Base-by-base conservation (phyloP, 2,329 filamentous ascomycete species). In the Botryosphaeria dothidea region DNA sequence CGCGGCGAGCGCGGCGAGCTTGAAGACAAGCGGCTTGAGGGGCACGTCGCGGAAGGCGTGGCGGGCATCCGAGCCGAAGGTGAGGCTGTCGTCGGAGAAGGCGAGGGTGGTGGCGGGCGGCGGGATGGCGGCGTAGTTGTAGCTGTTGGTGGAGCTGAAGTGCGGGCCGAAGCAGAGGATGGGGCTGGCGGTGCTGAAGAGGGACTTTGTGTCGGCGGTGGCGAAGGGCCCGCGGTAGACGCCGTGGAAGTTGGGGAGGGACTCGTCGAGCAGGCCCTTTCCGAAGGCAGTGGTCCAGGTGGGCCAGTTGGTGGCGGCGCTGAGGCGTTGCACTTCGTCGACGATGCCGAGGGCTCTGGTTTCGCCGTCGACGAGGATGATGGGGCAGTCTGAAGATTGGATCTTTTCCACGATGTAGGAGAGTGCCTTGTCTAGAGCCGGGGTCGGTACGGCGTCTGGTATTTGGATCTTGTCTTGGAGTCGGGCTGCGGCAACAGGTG, bases 311-410 rank as follows among this genome's bases (percentile, higher is more conserved):
- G 82, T 84, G 2, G 71, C 43, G 36, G 78, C 71, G 8, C 82
- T 77, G 17, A 86, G 70, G 8, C 76, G 68, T 64, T 84, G 75
- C 0, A 83, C 73, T 4, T 80, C 73, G 0, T 79, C 71, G 0
- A 78, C 68, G 34, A 84, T 78, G n/a, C 76, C 76, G 29, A 82
- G 72, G 0, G 77, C 70, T 46, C 79, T 72, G n/a, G 77, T 79
- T 65, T 84, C 80, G 2, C 83, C 84, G 66, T 87, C 85, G 0
- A 85, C 80, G 1, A 86, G 67, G 57, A 87, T 83, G 51, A 83
- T 68, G 0, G 84, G 84, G 43, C 79, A 78, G 57, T 81, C 80
- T 1, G 82, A 78, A 0, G 70, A 67, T 49, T 83, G 78, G 0
- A 86, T 76, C n/a, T 74, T 78, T 2, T 9, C 36, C 9, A 41